Conservation (phyloP, 345 rosid genomes). For the Salix caprea region DNA sequence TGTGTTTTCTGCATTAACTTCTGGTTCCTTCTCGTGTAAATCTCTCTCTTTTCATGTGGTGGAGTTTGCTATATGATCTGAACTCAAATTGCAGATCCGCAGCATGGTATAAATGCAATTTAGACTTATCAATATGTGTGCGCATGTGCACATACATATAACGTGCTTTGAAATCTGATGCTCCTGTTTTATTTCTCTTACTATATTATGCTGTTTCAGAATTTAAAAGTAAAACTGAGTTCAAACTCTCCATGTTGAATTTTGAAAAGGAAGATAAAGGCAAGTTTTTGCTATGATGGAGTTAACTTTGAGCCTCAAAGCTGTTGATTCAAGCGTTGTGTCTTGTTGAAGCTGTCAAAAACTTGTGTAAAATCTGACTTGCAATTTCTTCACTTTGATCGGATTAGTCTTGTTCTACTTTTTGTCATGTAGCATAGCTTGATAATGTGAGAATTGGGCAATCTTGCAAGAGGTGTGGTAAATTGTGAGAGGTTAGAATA, state of each 20-base stretch:
- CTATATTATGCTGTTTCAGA: background rate
- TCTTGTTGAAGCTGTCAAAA: background rate
- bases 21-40: background rate
- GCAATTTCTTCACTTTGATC: background rate
- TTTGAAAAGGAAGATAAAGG: background rate
- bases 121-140: background rate
- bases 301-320: background rate
- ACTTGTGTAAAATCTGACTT: background rate
- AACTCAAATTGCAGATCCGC: background rate
- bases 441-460: background rate
- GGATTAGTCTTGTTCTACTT: background rate
- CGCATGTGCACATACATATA: background rate
- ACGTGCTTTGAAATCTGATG: background rate
- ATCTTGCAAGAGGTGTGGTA: background rate
- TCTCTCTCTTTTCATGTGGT: background rate
- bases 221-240: background rate
- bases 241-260: background rate
- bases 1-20: background rate
- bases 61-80: background rate
- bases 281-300: background rate
- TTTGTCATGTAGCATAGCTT: background rate
- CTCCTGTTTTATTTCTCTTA: background rate
- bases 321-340: background rate
- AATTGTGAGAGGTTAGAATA: background rate
- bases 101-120: background rate